Conservation (phyloP, 179 eudicot species). For the Corrigiola litoralis region DNA sequence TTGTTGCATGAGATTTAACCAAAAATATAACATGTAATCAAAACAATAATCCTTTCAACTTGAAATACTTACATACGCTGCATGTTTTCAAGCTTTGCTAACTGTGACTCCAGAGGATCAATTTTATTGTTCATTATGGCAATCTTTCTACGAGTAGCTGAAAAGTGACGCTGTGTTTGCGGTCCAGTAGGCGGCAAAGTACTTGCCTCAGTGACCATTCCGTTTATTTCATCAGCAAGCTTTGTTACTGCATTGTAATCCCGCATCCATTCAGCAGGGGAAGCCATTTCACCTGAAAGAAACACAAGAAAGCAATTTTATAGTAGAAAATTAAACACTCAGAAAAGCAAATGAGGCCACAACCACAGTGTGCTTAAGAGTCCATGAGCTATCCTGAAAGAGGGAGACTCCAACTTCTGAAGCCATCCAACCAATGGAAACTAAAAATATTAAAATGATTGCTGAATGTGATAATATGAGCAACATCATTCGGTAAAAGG, state of each 20-base stretch:
- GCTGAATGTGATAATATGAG: too few relatives aligned
- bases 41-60: background rate
- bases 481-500: too few relatives aligned
- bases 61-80: slow-evolving; percentile 36
- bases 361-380: background rate
- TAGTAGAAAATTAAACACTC: background rate
- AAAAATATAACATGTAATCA: background rate
- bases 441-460: too few relatives aligned
- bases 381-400: too few relatives aligned
- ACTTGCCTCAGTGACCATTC: slow-evolving; percentile 36
- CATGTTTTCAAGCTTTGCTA: slow-evolving; percentile 31
- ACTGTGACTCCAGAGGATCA: slow-evolving; percentile 36
- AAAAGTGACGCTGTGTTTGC: slow-evolving; percentile 48
- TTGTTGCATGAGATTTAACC: background rate
- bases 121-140: slow-evolving; percentile 40
- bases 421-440: too few relatives aligned
- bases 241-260: slow-evolving; percentile 45
- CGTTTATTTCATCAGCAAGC: slow-evolving; percentile 41
- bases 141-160: slow-evolving; percentile 43
- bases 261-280: slow-evolving; percentile 48
- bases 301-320: background rate
- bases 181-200: slow-evolving; percentile 44
- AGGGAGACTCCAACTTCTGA: too few relatives aligned
- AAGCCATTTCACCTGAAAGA: slow-evolving; percentile 35
- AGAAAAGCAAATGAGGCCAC: background rate